Base-by-base conservation (phyloP, 192 early-diverging fungal species). In the Gorgonomyces haynaldii region DNA sequence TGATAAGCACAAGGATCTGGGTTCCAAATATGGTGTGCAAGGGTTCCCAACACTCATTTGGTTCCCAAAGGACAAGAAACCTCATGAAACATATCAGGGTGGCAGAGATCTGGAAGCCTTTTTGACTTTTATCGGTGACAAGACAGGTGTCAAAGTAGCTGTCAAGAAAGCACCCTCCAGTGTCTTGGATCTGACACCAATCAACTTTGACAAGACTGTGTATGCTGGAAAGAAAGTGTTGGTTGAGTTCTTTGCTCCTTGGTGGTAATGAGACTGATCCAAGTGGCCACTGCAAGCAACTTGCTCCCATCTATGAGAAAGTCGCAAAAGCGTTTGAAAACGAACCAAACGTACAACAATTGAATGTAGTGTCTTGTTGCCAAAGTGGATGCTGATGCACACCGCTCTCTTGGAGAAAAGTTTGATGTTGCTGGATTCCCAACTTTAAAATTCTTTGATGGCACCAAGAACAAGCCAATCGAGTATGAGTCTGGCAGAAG, bases 201-300 rank as follows among this genome's bases (percentile, higher is more conserved):
- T 62, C 24, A 77, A 70, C 38, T 98, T 98, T 67, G 80, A 91
- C 42, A 56, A 69, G 19, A 69, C 82, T 32, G 88, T 83, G 31
- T 62, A 80, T 30, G 54, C 68, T 51, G 85, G 81, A 53, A 82
- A 77, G 41, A 60, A 76, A 61, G 81, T 81, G 6, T 61, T 98
- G 52, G 92, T 95, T 25, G 85, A 89, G 63, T 96, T 95, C 62
- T 92, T 82, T 65, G 92, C 91, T 15, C 81, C 82, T 16, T 93
- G 87, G 85, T 92, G 85, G 52, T 22, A 13, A 27, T 51, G 38
- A 32, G 56, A 25, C 39, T 26, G 39, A 16, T 35, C 35, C 51
- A 57, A 60, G 60, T 31, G 88, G 87, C 7, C 87, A 91, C 63
- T 91, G 81, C 71, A 84, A 85, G 66, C 67, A 36, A 50, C 43